These are phyloP conservation scores for Heliamphora pulchella DNA, from an alignment of 179 eudicot genomes.

Conservation along the genomic window DNA sequence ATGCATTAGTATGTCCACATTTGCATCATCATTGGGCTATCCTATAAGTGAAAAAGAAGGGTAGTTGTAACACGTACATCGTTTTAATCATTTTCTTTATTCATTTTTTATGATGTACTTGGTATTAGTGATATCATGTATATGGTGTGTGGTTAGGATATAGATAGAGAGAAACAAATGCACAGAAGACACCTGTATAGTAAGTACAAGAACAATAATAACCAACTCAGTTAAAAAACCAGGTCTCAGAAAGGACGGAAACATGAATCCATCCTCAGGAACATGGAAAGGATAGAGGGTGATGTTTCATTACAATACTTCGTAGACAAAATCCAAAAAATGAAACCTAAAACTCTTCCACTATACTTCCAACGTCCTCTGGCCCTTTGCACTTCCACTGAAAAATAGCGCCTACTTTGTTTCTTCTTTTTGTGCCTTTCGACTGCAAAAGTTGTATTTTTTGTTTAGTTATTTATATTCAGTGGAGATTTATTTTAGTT, in stretches of 20 bases:
- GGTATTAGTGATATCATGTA: neutral
- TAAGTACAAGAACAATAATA: neutral
- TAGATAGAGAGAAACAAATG: neutral
- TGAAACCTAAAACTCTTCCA: neutral
- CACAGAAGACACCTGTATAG: neutral
- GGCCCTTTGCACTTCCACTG: neutral
- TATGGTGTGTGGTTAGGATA: neutral
- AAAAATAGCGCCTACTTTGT: neutral
- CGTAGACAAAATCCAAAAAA: neutral
- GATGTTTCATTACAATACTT: neutral
- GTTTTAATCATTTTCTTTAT: neutral
- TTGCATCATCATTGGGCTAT: neutral
- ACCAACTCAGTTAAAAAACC: neutral
- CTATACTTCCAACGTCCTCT: neutral
- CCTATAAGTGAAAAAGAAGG: neutral
- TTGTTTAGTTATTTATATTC: too few species aligned
- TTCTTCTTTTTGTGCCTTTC: neutral
- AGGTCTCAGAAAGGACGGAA: neutral
- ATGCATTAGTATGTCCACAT: slow-evolving; percentile 11
- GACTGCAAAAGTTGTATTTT: too few species aligned
- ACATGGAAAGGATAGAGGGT: neutral
- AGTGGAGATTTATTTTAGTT: too few species aligned
- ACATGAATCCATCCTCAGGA: neutral
- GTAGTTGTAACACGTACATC: too few species aligned
- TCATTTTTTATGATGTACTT: neutral